phyloP scores from a whole-genome alignment of 2,329 filamentous ascomycete genomes.

The Boeremia exigua region DNA sequence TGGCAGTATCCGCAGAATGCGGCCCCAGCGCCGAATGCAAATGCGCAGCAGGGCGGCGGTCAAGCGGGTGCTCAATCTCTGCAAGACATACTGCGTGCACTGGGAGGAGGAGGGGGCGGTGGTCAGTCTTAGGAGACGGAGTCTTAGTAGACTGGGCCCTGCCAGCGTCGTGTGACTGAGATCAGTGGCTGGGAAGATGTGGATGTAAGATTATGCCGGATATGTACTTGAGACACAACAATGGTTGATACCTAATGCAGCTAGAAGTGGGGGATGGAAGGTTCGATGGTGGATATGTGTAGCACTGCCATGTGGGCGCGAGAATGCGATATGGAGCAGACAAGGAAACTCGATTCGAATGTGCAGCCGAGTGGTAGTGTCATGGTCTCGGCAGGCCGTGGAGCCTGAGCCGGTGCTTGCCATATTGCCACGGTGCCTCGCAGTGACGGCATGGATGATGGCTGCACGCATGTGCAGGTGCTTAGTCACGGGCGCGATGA shows the following conservation, averaged over 20 bases:
- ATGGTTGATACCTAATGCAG: neutral
- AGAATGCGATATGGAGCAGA: neutral
- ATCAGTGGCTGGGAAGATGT: neutral
- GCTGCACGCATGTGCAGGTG: neutral
- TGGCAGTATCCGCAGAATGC: slow-evolving; percentile 31
- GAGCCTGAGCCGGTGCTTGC: too few species aligned
- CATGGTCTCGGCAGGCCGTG: neutral
- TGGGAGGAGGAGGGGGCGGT: slow-evolving; percentile 29
- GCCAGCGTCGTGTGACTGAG: neutral
- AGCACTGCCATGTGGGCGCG: neutral
- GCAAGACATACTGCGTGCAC: slow-evolving; percentile 41
- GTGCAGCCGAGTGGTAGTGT: neutral
- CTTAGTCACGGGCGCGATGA: slow-evolving; percentile 3
- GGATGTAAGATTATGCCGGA: slow-evolving; percentile 13
- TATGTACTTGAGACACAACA: neutral
- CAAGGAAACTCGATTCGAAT: neutral
- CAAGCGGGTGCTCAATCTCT: slow-evolving; percentile 34
- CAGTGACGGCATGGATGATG: neutral
- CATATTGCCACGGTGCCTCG: too few species aligned
- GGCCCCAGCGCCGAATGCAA: slow-evolving; percentile 26
- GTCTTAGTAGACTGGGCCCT: slow-evolving; percentile 1
- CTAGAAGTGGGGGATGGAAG: neutral
- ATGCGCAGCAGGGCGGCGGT: slow-evolving; percentile 23
- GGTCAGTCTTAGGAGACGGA: neutral
- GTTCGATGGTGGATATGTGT: neutral